These are phyloP conservation scores for Pyrenopolyporus hunteri DNA, from an alignment of 495 filamentous ascomycete genomes.

Conservation along the genomic window DNA sequence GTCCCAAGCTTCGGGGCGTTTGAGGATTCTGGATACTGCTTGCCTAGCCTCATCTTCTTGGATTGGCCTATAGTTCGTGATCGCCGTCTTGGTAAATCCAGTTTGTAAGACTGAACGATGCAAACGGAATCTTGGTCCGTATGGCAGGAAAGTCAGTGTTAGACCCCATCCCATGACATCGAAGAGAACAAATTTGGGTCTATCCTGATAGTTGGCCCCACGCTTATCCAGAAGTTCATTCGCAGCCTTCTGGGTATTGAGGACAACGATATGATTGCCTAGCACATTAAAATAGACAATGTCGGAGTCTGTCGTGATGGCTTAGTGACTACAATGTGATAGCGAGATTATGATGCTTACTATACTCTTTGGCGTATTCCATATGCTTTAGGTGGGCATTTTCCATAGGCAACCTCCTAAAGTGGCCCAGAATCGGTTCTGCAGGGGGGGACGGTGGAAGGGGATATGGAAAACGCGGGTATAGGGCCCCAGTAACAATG, in stretches of 20 bases:
- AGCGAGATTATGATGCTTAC: slow-evolving; percentile 26
- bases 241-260: slow-evolving; percentile 49
- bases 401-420: slow-evolving; percentile 47
- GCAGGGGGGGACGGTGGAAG: slow-evolving; percentile 49
- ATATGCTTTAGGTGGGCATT: slow-evolving; percentile 51
- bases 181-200: slow-evolving; percentile 56
- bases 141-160: slow-evolving; percentile 56
- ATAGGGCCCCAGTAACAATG: background rate
- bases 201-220: slow-evolving; percentile 52
- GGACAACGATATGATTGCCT: slow-evolving; percentile 50
- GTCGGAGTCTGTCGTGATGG: slow-evolving; percentile 36
- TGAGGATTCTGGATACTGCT: slow-evolving; percentile 29
- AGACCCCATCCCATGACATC: slow-evolving; percentile 57
- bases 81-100: slow-evolving; percentile 47
- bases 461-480: slow-evolving; percentile 37
- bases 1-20: slow-evolving; percentile 26
- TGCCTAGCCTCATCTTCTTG: slow-evolving; percentile 47
- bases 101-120: slow-evolving; percentile 53
- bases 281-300: slow-evolving; percentile 50
- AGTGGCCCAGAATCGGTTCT: slow-evolving; percentile 51
- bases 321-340: background rate
- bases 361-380: slow-evolving; percentile 48
- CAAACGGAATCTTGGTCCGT: slow-evolving; percentile 52
- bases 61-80: slow-evolving; percentile 39
- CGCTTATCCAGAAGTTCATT: slow-evolving; percentile 53